Evolutionary conservation across 2,329 filamentous ascomycete species (phyloP), one percentile per base, ranked within the genome.

Genomic region (Trichoderma guizhouense): DNA sequence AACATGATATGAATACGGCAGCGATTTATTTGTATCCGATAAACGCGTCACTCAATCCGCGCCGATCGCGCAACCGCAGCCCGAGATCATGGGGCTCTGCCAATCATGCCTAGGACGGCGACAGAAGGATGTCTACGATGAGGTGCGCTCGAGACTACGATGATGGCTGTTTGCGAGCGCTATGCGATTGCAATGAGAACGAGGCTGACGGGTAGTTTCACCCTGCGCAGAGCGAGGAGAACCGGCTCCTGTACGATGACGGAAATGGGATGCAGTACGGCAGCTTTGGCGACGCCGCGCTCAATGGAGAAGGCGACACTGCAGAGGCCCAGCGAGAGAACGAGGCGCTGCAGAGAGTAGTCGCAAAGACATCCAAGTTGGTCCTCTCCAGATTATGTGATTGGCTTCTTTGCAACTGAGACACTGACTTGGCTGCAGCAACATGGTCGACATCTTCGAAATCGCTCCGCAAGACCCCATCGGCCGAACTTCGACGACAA

Each of bases 401-500:
- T 21, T 58, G n/a, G 30, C 36, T 55, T 39, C 14, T 18, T 51
- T 24, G 36, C 18, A 58, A 11, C 21, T 14, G 34, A 61, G 55
- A 53, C 7, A 51, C 36, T 72, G 60, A 71, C 76, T 51, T n/a
- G 32, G 36, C 61, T 73, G 64, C 77, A 91, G 89, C 76, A 90
- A 91, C 76, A 88, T 91, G 81, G 89, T 91, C 73, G 89, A 91
- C 77, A 88, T 91, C 61, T 91, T 91, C 80, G 89, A 91, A 74
- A 89, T 90, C 77, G 85, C 87, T 43, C 87, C 88, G 26, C 85
- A 87, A 72, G 85, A 85, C 72, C 79, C 81, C 39, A 76, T 78
- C 65, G 76, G 78, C 73, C 76, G 83, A 75, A 76, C 81, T 74
- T 72, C 78, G 72, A 73, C 79, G 76, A 75, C 81, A 18, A 82